phyloP scores from a whole-genome alignment of 495 filamentous ascomycete genomes.

The Haplographium delicatum region DNA sequence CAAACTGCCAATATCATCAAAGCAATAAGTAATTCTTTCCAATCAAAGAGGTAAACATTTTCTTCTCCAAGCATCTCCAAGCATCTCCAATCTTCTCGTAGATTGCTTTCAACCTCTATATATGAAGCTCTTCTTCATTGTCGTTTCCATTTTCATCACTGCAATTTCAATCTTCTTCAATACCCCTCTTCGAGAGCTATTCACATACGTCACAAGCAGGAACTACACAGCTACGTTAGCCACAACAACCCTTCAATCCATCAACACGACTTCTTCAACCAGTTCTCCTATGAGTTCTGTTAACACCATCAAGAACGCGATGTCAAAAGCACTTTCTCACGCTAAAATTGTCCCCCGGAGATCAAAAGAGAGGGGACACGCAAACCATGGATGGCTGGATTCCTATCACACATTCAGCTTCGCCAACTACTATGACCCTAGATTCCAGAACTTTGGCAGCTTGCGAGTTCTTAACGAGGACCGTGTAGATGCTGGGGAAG shows the following conservation, averaged over 20 bases:
- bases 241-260: neutral
- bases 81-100: constrained; percentile 19
- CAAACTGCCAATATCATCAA: neutral
- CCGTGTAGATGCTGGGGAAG: constrained; percentile 58
- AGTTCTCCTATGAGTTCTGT: constrained; percentile 15
- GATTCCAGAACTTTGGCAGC: constrained; percentile 58
- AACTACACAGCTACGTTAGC: constrained; percentile 7
- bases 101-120: constrained; percentile 15
- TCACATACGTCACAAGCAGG: constrained; percentile 15
- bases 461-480: constrained; percentile 82
- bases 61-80: constrained; percentile 20
- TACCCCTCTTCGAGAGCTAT: constrained; percentile 24
- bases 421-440: constrained; percentile 64
- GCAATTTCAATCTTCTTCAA: constrained; percentile 25
- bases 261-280: constrained; percentile 2
- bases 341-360: constrained; percentile 58
- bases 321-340: constrained; percentile 54
- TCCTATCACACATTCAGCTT: constrained; percentile 81
- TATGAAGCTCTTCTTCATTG: constrained; percentile 27
- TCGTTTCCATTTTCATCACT: constrained; percentile 23
- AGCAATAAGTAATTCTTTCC: constrained; percentile 16
- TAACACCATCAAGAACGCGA: constrained; percentile 30
- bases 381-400: constrained; percentile 79
- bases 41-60: constrained; percentile 20
- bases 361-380: constrained; percentile 60